Percentiles rank a stretch among this genome's conserved stretches.
phyloP scores from a whole-genome alignment of 148 eudicot genomes.

The Rhododendron vialii region DNA sequence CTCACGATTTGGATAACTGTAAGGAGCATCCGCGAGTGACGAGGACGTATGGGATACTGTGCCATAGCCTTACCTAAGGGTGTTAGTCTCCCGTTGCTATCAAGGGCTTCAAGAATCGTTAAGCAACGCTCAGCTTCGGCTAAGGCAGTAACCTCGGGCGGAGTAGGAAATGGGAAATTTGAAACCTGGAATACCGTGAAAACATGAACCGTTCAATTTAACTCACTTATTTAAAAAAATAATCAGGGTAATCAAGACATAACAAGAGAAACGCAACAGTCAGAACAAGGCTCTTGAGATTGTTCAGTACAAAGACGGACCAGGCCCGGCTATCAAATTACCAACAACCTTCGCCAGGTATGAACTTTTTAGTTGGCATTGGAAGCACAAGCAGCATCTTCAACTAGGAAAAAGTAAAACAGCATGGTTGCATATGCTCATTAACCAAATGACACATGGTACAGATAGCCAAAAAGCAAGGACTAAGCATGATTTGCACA shows the following conservation, averaged over 20 bases:
- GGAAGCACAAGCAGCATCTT: background rate
- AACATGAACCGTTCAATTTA: background rate
- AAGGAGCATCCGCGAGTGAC: constrained; percentile 92
- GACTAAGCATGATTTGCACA: background rate
- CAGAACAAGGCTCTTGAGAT: background rate
- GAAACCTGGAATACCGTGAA: constrained; percentile 42
- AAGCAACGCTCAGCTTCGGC: constrained; percentile 68
- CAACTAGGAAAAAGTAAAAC: background rate
- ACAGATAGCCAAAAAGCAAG: background rate
- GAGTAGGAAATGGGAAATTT: constrained; percentile 92
- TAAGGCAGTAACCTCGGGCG: constrained; percentile 58
- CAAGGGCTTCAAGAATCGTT: constrained; percentile 80
- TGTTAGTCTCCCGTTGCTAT: constrained; percentile 60
- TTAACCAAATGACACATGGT: background rate
- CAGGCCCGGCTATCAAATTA: background rate
- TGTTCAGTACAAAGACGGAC: background rate
- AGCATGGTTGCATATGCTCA: no score
- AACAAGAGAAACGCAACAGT: background rate
- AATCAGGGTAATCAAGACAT: background rate
- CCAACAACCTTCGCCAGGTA: background rate
- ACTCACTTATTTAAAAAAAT: background rate
- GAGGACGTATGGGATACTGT: constrained; percentile 84
- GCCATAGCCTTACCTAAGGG: constrained; percentile 85
- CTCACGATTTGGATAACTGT: constrained; percentile 61
- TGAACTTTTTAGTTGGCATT: background rate